Evolutionary conservation across 139 green algal species (phyloP).

Genomic region (Nannochloris sp.): DNA sequence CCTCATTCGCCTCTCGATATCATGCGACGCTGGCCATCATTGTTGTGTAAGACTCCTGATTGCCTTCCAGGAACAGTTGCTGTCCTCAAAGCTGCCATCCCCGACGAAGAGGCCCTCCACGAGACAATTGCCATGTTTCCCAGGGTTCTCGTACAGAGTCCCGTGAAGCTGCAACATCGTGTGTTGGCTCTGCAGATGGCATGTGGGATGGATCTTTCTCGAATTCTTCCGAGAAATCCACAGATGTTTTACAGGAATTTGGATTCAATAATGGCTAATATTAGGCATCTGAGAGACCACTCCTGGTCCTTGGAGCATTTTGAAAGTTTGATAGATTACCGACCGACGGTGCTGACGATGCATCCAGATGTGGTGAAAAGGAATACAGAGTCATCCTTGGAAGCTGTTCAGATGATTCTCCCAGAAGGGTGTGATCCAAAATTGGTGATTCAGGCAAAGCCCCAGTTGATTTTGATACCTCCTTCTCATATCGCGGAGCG

Average conservation of each 20-base stretch:
- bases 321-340: neutral
- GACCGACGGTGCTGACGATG: neutral
- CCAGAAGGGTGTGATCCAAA: constrained; percentile 1
- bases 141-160: constrained; percentile 1
- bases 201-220: neutral
- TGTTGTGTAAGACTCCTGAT: neutral
- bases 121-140: constrained; percentile 3
- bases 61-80: constrained; percentile 4
- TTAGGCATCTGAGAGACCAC: constrained; percentile 1
- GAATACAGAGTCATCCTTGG: neutral
- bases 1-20: neutral
- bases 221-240: neutral
- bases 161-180: constrained; percentile 3
- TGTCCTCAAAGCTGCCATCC: constrained; percentile 6
- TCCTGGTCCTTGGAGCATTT: constrained; percentile 3
- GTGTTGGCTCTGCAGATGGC: constrained; percentile 5
- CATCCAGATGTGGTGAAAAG: constrained; percentile 3
- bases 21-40: neutral
- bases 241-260: neutral
- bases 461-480: constrained; percentile 5
- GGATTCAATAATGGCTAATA: constrained; percentile 7
- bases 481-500: neutral
- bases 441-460: constrained; percentile 6
- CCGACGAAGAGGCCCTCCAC: neutral
- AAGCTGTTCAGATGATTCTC: constrained; percentile 3